Conservation (phyloP, 306 rosid genomes). For the Rubus parviflorus region DNA sequence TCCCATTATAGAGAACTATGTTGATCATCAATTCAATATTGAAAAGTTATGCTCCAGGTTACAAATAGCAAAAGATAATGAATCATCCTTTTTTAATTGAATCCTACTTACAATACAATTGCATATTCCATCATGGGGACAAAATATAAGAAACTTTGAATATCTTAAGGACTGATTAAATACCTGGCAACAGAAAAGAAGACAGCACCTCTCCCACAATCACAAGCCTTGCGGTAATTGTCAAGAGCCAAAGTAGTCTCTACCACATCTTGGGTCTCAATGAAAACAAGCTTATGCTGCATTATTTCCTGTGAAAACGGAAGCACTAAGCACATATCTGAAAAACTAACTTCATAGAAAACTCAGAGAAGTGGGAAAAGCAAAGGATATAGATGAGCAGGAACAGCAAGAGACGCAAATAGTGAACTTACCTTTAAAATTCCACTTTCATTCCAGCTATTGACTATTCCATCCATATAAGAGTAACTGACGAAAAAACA, state of each 20-base stretch:
- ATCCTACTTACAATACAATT: not conserved
- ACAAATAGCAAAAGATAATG: not conserved
- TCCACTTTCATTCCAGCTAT: conserved; percentile 94
- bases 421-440: conserved; percentile 64
- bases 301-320: conserved; percentile 72
- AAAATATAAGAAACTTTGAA: not conserved
- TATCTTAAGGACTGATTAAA: conserved; percentile 10
- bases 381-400: not conserved
- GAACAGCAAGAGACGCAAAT: conserved; percentile 17
- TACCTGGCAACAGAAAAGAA: conserved; percentile 97
- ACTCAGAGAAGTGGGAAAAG: not conserved
- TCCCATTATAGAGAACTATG: not conserved
- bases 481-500: conserved; percentile 96
- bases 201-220: conserved; percentile 98
- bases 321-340: conserved; percentile 24
- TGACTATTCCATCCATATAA: conserved; percentile 91
- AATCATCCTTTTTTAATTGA: not conserved
- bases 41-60: not conserved
- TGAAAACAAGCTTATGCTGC: conserved; percentile 94
- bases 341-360: conserved; percentile 13
- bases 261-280: conserved; percentile 94
- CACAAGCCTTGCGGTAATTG: conserved; percentile 94
- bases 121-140: not conserved
- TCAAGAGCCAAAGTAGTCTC: conserved; percentile 97
- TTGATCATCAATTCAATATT: not conserved